These are phyloP conservation scores for Clavispora fructus DNA, from an alignment of 805 yeast genomes.

Conservation along the genomic window DNA sequence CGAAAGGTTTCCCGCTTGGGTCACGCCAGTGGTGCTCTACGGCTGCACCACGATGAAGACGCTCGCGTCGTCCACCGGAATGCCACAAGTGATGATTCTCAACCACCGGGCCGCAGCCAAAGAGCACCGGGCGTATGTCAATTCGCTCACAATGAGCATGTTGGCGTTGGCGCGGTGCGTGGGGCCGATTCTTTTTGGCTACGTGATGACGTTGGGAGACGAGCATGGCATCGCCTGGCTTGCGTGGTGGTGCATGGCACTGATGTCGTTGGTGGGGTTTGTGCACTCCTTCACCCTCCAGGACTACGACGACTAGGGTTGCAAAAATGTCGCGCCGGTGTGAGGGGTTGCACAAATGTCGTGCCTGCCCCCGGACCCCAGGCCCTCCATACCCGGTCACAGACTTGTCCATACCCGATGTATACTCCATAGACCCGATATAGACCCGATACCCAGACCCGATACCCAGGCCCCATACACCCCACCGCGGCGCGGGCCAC, in stretches of 20 bases:
- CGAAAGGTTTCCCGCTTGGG: slow-evolving; percentile 24
- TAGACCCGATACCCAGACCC: no score
- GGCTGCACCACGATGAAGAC: slow-evolving; percentile 27
- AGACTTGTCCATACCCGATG: no score
- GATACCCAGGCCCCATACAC: no score
- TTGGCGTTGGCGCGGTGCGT: slow-evolving; percentile 28
- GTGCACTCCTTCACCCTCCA: slow-evolving; percentile 24
- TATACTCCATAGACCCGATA: no score
- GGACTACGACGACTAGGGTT: slow-evolving; percentile 22
- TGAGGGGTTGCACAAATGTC: neutral
- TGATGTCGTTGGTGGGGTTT: slow-evolving; percentile 23
- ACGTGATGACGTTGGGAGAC: slow-evolving; percentile 31
- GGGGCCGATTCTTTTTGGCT: slow-evolving; percentile 32
- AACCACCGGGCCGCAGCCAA: slow-evolving; percentile 32
- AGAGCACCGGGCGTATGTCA: slow-evolving; percentile 32
- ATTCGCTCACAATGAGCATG: slow-evolving; percentile 29
- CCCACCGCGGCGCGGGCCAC: no score
- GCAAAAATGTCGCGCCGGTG: neutral
- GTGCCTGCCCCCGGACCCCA: no score
- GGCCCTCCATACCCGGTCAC: no score
- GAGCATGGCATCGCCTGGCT: slow-evolving; percentile 21
- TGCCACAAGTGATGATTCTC: slow-evolving; percentile 32
- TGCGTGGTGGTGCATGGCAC: slow-evolving; percentile 31
- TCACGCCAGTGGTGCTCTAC: slow-evolving; percentile 23
- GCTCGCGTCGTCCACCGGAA: slow-evolving; percentile 29